phyloP scores from a whole-genome alignment of 2,329 filamentous ascomycete genomes.

The Fusarium floridanum region DNA sequence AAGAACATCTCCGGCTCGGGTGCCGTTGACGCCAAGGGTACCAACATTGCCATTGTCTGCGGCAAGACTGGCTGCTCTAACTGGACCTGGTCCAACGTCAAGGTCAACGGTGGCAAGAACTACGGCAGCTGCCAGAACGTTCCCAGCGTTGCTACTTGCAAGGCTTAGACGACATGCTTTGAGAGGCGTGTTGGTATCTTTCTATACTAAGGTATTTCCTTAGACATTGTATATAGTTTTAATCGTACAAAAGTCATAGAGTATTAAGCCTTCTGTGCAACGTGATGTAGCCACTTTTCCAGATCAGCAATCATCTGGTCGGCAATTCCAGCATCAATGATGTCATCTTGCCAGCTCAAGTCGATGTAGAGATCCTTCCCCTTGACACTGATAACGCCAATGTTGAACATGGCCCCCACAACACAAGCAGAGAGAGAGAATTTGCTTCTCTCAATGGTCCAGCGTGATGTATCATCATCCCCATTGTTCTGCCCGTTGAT shows the following conservation, averaged over 20 bases:
- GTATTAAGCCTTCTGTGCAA: neutral
- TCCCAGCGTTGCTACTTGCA: conserved; percentile 43
- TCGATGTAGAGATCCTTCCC: neutral
- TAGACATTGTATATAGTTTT: neutral
- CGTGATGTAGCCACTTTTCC: neutral
- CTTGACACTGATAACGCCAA: neutral
- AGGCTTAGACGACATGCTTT: neutral
- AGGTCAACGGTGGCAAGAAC: conserved; percentile 64
- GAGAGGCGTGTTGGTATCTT: neutral
- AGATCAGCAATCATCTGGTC: neutral
- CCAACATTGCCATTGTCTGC: conserved; percentile 66
- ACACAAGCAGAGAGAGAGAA: neutral
- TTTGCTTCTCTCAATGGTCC: neutral
- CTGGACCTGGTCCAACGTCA: conserved; percentile 66
- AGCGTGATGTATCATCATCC: neutral
- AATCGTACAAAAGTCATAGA: neutral
- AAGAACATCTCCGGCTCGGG: conserved; percentile 56
- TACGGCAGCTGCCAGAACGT: conserved; percentile 48
- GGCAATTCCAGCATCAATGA: neutral
- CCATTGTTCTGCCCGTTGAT: neutral
- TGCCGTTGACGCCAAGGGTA: conserved; percentile 52
- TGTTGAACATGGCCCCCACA: neutral
- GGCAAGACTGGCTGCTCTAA: conserved; percentile 57
- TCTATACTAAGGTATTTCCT: neutral
- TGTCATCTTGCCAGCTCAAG: neutral